phyloP scores from a whole-genome alignment of 2,329 filamentous ascomycete species.

The Cytospora mali region DNA sequence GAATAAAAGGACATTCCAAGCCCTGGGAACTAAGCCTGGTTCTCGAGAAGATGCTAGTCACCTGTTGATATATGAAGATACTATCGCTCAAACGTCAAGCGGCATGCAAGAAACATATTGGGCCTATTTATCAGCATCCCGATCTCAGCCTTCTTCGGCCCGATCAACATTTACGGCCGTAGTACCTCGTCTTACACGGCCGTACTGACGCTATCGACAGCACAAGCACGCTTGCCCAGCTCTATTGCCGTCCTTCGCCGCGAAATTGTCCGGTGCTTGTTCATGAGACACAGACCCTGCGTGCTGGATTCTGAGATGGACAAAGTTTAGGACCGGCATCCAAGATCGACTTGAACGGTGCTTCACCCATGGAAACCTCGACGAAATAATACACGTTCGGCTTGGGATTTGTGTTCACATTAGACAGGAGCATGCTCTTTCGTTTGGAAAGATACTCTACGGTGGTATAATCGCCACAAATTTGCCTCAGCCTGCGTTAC shows the following conservation, averaged over 20 bases:
- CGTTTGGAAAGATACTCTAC: not conserved
- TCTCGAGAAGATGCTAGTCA: not conserved
- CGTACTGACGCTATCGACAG: constrained; percentile 7
- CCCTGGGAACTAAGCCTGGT: not conserved
- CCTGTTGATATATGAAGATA: not conserved
- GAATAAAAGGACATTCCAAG: not conserved
- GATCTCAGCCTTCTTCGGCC: not conserved
- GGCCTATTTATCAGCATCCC: not conserved
- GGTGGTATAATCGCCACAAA: not conserved
- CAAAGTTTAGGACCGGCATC: constrained; percentile 10
- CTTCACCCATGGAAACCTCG: not conserved
- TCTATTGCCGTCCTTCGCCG: constrained; percentile 4
- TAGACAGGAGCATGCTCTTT: not conserved
- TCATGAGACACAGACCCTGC: constrained; percentile 18
- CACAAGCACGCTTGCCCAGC: constrained; percentile 3
- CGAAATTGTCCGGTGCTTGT: constrained; percentile 14
- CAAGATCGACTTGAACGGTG: constrained; percentile 13
- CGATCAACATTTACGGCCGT: constrained; percentile 16
- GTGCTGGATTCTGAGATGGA: constrained; percentile 22
- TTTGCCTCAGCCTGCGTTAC: constrained; percentile 5
- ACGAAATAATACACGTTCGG: not conserved
- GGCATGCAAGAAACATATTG: not conserved
- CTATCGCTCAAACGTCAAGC: not conserved
- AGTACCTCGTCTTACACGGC: not conserved
- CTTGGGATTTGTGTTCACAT: not conserved